Evolutionary conservation across 148 eudicot species (phyloP), one percentile per base, ranked within the genome.

Genomic region (Heliosperma pusillum): DNA sequence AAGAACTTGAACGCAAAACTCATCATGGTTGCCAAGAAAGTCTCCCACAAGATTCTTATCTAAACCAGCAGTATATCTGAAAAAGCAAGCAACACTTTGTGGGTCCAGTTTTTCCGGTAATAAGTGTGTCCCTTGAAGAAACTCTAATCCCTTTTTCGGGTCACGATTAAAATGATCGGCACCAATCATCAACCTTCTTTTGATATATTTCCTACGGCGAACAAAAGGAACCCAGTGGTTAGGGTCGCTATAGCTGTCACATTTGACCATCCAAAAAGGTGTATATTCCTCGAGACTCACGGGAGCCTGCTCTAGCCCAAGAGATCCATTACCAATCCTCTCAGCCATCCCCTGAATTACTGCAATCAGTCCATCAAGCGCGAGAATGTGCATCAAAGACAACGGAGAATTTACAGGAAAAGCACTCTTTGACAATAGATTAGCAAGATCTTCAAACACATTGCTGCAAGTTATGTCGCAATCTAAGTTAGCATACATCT

Each of bases 21-120:
- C 97, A 53, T 94, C 98, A 71, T 94, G 98, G 81, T 88, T 91
- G 64, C 97, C 98, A 42, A 94, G 84, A 79, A 85, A 94, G 80
- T 94, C 97, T 22, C 98, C 98, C 72, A 94, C 87, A 66, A 91
- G 91, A 88, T 84, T 90, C 82, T 94, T 94, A 86, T 94, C 98
- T 67, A 94, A 83, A 45, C 98, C 98, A 75, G 89, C 86, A 9
- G 97, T 87, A 73, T 88, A 94, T 78, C 98, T 85, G 78, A 94
- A 90, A 83, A 94, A 92, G 85, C 90, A 90, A 77, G 98, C 98
- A 76, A 94, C 98, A 73, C 93, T 94, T 76, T 80, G 88, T 36
- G 93, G 89, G 50, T 94, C 98, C 70, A 90, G 93, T 77, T 88
- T 87, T 44, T 92, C 91, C 45, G 98, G 97, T 84, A 94, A 79